Evolutionary conservation across 202 grass and related monocot genomes (phyloP).

Genomic region (Setaria viridis): DNA sequence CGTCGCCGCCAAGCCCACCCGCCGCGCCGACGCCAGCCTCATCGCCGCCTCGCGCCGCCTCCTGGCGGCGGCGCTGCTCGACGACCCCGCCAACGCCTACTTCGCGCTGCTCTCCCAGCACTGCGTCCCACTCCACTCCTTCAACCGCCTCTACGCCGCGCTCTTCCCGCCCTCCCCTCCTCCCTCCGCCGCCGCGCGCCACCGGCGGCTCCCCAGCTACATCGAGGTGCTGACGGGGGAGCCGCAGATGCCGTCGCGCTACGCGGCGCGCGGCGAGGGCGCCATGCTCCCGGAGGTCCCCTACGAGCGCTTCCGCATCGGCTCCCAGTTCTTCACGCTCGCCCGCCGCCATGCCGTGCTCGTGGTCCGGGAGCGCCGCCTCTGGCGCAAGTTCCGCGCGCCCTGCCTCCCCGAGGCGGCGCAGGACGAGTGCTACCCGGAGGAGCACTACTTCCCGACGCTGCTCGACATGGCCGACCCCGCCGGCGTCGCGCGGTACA

Average conservation of each 20-base stretch:
- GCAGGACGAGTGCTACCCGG: slow-evolving; percentile 71
- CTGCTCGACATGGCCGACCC: slow-evolving; percentile 82
- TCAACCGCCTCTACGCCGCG: slow-evolving; percentile 56
- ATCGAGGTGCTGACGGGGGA: slow-evolving; percentile 80
- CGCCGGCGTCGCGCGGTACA: slow-evolving; percentile 60
- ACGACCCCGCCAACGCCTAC: slow-evolving; percentile 73
- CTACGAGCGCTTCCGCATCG: slow-evolving; percentile 71
- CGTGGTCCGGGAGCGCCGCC: slow-evolving; percentile 64
- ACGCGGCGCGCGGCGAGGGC: slow-evolving; percentile 65
- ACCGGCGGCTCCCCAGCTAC: slow-evolving; percentile 60
- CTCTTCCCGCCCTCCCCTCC: slow-evolving; percentile 21
- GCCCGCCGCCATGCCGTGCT: slow-evolving; percentile 65
- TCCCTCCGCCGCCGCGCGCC: background rate
- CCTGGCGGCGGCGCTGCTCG: slow-evolving; percentile 58
- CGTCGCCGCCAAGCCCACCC: slow-evolving; percentile 66
- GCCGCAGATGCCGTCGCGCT: slow-evolving; percentile 62
- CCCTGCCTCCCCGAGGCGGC: slow-evolving; percentile 61
- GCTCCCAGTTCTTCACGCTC: slow-evolving; percentile 86
- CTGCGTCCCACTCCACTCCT: slow-evolving; percentile 80
- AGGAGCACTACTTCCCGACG: slow-evolving; percentile 95
- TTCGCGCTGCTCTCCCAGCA: slow-evolving; percentile 75
- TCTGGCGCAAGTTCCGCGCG: slow-evolving; percentile 73
- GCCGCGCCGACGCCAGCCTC: slow-evolving; percentile 69
- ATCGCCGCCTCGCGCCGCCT: slow-evolving; percentile 74
- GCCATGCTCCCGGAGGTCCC: slow-evolving; percentile 82